phyloP scores from a whole-genome alignment of 1,284 basidiomycete species.

The Heliocybe sulcata region DNA sequence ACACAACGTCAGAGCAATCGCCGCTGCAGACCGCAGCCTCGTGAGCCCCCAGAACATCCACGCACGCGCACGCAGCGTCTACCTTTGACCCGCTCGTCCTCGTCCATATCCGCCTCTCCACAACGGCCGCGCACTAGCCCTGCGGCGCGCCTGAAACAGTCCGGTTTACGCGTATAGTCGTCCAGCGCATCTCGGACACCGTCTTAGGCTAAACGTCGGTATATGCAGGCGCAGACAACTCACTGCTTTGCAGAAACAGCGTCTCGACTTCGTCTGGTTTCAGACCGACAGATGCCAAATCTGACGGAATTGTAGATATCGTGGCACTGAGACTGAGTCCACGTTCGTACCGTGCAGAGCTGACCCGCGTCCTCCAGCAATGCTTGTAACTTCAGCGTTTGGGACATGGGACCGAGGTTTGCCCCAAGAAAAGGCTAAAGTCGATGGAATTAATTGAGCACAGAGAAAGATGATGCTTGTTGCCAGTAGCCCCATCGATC shows the following conservation, averaged over 20 bases:
- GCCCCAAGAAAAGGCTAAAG: too few relatives aligned
- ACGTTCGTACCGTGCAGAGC: too few relatives aligned
- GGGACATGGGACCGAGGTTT: too few relatives aligned
- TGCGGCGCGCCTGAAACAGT: constrained; percentile 57
- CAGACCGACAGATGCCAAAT: too few relatives aligned
- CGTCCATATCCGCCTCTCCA: constrained; percentile 48
- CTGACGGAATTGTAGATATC: too few relatives aligned
- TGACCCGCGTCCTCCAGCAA: too few relatives aligned
- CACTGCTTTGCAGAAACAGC: background rate
- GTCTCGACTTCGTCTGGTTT: background rate
- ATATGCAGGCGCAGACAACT: background rate
- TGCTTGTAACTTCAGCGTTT: too few relatives aligned
- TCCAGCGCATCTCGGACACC: constrained; percentile 17
- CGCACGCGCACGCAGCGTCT: constrained; percentile 5
- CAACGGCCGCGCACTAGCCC: constrained; percentile 40
- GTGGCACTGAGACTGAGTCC: too few relatives aligned
- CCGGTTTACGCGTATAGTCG: constrained; percentile 36
- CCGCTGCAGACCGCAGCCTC: constrained; percentile 40
- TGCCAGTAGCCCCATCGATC: too few relatives aligned
- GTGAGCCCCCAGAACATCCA: constrained; percentile 8
- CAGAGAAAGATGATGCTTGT: too few relatives aligned
- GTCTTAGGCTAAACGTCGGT: background rate
- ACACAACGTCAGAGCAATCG: constrained; percentile 71
- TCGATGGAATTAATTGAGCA: too few relatives aligned
- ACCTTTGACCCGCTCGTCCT: constrained; percentile 51